phyloP scores from a whole-genome alignment of 1,139 yeast species.

The Hansenula lynferdii region DNA sequence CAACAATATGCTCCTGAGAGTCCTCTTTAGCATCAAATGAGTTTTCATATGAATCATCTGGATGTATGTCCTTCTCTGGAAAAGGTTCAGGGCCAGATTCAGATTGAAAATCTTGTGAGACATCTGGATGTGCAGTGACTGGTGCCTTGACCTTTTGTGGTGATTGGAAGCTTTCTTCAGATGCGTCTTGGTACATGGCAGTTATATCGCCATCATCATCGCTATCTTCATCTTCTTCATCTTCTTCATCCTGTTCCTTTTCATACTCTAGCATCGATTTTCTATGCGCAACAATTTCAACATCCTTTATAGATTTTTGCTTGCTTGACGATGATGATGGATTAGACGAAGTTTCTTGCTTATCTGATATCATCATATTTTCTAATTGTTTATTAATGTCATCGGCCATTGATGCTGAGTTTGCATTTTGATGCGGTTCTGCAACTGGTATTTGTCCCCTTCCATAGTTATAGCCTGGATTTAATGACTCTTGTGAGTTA shows the following conservation, averaged over 20 bases:
- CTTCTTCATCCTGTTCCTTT: conserved; percentile 10
- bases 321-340: neutral
- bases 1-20: conserved; percentile 9
- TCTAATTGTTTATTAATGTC: conserved; percentile 1
- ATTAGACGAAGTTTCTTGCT: neutral
- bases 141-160: neutral
- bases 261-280: conserved; percentile 13
- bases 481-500: too few relatives aligned
- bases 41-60: conserved; percentile 12
- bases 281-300: conserved; percentile 19
- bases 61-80: conserved; percentile 4
- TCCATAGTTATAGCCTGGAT: too few relatives aligned
- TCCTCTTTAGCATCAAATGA: conserved; percentile 3
- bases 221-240: too few relatives aligned
- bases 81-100: neutral
- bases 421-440: too few relatives aligned
- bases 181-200: conserved; percentile 13
- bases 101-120: neutral
- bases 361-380: neutral
- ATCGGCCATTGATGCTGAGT: neutral
- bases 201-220: conserved; percentile 16
- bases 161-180: conserved; percentile 4
- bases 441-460: too few relatives aligned
- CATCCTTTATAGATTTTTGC: conserved; percentile 9
- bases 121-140: neutral